These are phyloP conservation scores for Penicillium sp. DNA, from an alignment of 2,329 filamentous ascomycete species.

Conservation along the genomic window DNA sequence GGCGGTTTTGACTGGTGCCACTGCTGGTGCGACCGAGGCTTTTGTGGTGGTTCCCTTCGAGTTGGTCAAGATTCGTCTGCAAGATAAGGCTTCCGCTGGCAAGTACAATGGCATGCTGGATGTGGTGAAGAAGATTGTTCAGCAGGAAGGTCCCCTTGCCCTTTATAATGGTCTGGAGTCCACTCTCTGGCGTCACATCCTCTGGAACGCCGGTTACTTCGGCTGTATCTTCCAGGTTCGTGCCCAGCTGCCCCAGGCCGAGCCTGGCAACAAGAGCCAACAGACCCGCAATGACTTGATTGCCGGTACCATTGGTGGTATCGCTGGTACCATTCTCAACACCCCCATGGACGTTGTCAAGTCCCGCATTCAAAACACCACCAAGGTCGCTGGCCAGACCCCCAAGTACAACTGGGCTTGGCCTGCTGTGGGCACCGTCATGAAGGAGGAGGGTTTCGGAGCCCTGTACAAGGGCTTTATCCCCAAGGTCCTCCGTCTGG, in stretches of 20 bases:
- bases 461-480: slow-evolving; percentile 98
- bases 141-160: slow-evolving; percentile 79
- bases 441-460: slow-evolving; percentile 87
- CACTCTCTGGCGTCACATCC: slow-evolving; percentile 91
- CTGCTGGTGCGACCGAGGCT: slow-evolving; percentile 91
- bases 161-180: slow-evolving; percentile 97
- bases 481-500: slow-evolving; percentile 84
- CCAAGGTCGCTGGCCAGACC: slow-evolving; percentile 75
- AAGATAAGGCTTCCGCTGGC: slow-evolving; percentile 89
- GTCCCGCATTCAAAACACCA: slow-evolving; percentile 93
- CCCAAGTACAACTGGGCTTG: slow-evolving; percentile 99
- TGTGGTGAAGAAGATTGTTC: slow-evolving; percentile 69
- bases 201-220: slow-evolving; percentile 97
- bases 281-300: slow-evolving; percentile 87
- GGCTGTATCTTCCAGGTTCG: slow-evolving; percentile 98
- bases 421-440: slow-evolving; percentile 80
- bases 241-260: slow-evolving; percentile 76
- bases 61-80: slow-evolving; percentile 95
- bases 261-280: slow-evolving; percentile 68
- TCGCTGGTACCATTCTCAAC: slow-evolving; percentile 87
- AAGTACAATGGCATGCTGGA: slow-evolving; percentile 62
- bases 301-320: slow-evolving; percentile 85
- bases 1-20: slow-evolving; percentile 89
- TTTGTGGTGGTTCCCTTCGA: slow-evolving; percentile 98
- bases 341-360: slow-evolving; percentile 98